Evolutionary conservation across 73 alveolate species (phyloP), one percentile per base, ranked within the genome.

Genomic region (Urostyla sp.): DNA sequence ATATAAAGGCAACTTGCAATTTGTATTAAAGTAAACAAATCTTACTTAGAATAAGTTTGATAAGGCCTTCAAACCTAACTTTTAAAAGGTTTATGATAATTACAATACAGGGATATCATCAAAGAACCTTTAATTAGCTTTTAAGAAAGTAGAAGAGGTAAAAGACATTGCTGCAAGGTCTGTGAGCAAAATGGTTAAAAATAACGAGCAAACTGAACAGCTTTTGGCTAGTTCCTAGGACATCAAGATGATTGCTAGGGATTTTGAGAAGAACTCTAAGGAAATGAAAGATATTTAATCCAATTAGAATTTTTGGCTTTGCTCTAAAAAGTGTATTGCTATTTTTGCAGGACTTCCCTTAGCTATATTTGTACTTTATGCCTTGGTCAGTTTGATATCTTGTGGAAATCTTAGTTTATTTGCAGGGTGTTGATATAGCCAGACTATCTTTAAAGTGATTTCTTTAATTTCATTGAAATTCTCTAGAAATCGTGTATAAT

Each of bases 101-200:
- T 84, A 84, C 55, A 35, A 45, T 26, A 75, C 92, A 31, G 88
- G 88, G 36, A 84, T 84, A 32, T 27, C 61, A 4, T 49, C 30
- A 15, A 74, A 51, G 43, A 84, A 75, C 58, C 79, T 84, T 10
- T 46, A 84, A 26, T 15, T 20, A 20, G 92, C 92, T 20, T 84
- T 84, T 56, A 40, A 56, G 21, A 84, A 84, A 40, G 92, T 79
- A 5, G 92, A 84, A 18, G 92, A 84, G 24, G 85, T 75, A 24
- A 84, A 84, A 50, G 60, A 58, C 10, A 60, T 75, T 8, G 92
- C 92, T 0, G 67, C 44, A 11, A 32, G 60, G 23, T 37, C 85
- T 27, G 73, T 84, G n/a, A 53, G 23, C 1, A 35, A 36, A 11
- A 75, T 75, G 85, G 74, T 48, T 28, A 67, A 75, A 20, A 84